phyloP scores from a whole-genome alignment of 345 rosid genomes.

The Eucalyptus cloeziana region DNA sequence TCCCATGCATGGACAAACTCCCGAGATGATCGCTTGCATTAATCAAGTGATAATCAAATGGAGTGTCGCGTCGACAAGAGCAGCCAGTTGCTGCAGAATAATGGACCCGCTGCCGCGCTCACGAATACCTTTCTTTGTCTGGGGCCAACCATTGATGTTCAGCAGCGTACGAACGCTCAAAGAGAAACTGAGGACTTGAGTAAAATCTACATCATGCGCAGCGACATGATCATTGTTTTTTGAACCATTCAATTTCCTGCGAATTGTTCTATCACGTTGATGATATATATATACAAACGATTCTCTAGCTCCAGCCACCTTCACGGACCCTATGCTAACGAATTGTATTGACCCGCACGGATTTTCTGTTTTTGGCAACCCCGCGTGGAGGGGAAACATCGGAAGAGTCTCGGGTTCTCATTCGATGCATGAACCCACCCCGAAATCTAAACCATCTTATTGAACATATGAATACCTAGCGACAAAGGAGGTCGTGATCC shows the following conservation, averaged over 20 bases:
- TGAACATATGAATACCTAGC: not conserved
- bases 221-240: not conserved
- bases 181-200: not conserved
- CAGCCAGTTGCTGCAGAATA: not conserved
- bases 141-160: not conserved
- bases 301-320: not conserved
- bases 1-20: not conserved
- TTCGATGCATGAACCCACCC: not conserved
- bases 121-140: not conserved
- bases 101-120: not conserved
- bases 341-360: not conserved
- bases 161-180: not conserved
- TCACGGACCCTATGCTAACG: not conserved
- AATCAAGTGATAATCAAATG: not conserved
- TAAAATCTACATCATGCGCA: not conserved
- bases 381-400: not conserved
- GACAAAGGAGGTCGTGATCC: not conserved
- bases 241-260: not conserved
- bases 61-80: not conserved
- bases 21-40: not conserved
- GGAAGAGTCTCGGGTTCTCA: not conserved
- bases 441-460: too few relatives aligned
- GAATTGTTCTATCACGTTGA: not conserved
- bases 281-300: not conserved
- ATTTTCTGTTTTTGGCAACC: not conserved